A percentile compares a stretch with the other conserved stretches of the same genome.
These are phyloP conservation scores for Xylaria castorea DNA, from an alignment of 495 filamentous ascomycete species.

Conservation along the genomic window DNA sequence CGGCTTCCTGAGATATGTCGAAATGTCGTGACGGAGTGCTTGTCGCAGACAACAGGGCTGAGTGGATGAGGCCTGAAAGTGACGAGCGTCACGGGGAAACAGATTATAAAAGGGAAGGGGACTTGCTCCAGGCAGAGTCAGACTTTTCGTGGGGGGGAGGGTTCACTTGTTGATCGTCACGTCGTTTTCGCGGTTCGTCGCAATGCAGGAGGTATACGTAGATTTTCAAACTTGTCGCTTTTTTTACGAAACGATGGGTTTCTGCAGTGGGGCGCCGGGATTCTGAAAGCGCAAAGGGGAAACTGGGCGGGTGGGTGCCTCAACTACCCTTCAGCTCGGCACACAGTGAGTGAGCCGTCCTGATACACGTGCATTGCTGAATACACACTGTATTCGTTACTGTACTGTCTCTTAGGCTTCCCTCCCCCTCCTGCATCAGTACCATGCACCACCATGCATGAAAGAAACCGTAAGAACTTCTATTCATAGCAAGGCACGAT, in stretches of 20 bases:
- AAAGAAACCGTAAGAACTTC: not conserved
- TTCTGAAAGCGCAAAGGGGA: not conserved
- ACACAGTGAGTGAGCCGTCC: not conserved
- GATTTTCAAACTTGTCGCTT: slow-evolving; percentile 7
- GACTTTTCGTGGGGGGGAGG: not conserved
- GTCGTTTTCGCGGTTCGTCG: slow-evolving; percentile 23
- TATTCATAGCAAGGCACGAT: not conserved
- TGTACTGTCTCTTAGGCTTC: not conserved
- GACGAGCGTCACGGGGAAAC: slow-evolving; percentile 11
- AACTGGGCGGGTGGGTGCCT: not conserved
- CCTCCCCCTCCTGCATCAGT: too few species aligned
- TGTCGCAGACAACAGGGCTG: slow-evolving; percentile 14
- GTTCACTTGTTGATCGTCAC: slow-evolving; percentile 5
- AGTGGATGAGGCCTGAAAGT: not conserved
- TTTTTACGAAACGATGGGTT: slow-evolving; percentile 20
- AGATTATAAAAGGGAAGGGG: slow-evolving; percentile 5
- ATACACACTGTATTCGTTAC: not conserved
- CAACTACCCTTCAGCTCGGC: not conserved
- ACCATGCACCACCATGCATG: not conserved
- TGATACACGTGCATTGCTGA: not conserved
- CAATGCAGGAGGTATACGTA: not conserved
- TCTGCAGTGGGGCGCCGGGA: slow-evolving; percentile 19
- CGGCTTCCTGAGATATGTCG: not conserved
- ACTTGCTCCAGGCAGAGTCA: slow-evolving; percentile 25
- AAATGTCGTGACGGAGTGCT: not conserved